A percentile compares a stretch with the other conserved stretches of the same genome.
Conservation (phyloP, 2,329 filamentous ascomycete genomes). For the Atkinsonella texensis region DNA sequence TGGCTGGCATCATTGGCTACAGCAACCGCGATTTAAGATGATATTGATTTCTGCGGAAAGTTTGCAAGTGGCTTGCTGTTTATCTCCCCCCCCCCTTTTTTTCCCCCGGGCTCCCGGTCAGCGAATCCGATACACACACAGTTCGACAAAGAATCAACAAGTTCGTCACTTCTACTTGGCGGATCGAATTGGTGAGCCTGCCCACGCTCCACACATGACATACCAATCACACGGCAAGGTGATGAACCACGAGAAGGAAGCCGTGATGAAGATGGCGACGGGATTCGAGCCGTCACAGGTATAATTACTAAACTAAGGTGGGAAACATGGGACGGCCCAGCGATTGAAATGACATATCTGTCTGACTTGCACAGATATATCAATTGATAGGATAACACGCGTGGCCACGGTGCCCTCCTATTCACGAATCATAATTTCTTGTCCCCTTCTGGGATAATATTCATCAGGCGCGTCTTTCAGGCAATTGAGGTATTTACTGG, state of each 20-base stretch:
- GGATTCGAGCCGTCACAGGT: background rate
- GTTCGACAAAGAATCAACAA: no score
- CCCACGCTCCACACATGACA: background rate
- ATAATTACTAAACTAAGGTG: no score
- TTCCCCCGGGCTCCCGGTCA: no score
- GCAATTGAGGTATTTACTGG: background rate
- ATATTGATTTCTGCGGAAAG: no score
- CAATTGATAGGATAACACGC: no score
- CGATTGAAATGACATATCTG: background rate
- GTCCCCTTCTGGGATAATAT: background rate
- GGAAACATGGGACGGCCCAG: background rate
- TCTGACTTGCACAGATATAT: no score
- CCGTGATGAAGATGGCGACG: background rate
- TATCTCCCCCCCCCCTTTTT: no score
- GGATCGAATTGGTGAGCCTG: background rate
- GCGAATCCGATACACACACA: no score
- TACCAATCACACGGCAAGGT: background rate
- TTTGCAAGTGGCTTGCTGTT: no score
- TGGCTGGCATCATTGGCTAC: no score
- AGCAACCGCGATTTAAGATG: no score
- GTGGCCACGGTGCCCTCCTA: background rate
- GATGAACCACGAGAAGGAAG: background rate
- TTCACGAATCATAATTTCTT: background rate
- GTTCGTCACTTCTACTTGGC: no score
- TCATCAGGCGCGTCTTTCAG: background rate